phyloP scores from a whole-genome alignment of 768 basidiomycete genomes.

The Podaxis mareebaensis region DNA sequence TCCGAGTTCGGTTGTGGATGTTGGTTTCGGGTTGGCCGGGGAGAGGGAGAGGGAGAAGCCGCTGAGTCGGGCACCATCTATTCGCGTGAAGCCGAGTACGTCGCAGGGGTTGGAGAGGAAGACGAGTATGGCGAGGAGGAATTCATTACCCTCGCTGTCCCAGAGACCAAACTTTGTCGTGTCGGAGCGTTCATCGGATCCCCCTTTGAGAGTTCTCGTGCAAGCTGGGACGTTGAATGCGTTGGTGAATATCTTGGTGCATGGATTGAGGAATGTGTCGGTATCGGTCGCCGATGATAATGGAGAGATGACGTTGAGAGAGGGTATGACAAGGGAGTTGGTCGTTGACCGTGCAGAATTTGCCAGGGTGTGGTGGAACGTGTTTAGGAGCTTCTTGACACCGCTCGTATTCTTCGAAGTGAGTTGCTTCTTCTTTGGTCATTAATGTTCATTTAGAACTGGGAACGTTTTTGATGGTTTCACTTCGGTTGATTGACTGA shows the following conservation, averaged over 20 bases:
- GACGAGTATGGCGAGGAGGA: conserved; percentile 70
- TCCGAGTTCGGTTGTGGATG: conserved; percentile 58
- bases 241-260: conserved; percentile 73
- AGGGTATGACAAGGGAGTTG: conserved; percentile 72
- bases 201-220: conserved; percentile 73
- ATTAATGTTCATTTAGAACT: neutral
- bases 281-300: conserved; percentile 86
- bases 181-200: conserved; percentile 66
- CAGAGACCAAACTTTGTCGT: conserved; percentile 56
- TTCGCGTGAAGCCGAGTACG: conserved; percentile 73
- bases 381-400: conserved; percentile 79
- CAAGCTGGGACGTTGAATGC: conserved; percentile 77
- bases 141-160: conserved; percentile 77
- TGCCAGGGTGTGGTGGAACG: conserved; percentile 78
- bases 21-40: conserved; percentile 22
- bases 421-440: conserved; percentile 21
- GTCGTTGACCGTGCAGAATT: conserved; percentile 75
- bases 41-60: conserved; percentile 37
- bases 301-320: conserved; percentile 77
- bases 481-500: neutral
- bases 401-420: conserved; percentile 88
- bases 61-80: conserved; percentile 65
- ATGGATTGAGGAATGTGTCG: conserved; percentile 74
- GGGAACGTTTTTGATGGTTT: neutral
- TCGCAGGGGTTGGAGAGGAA: conserved; percentile 76